Conservation (phyloP, 441 rosid genomes). For the Euphorbia celastroides region DNA sequence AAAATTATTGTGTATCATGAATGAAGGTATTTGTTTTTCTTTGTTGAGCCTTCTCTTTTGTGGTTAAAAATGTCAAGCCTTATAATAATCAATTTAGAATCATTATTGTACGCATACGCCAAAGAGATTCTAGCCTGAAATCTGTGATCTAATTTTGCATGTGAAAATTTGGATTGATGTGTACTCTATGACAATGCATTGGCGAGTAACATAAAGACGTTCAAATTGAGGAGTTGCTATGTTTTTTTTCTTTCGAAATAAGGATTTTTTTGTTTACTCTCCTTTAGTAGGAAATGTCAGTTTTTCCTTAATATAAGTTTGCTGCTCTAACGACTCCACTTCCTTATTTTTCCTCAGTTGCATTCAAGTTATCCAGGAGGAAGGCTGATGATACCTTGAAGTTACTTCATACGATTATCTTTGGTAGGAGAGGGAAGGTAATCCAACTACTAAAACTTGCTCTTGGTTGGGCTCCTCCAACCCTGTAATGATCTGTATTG, state of each 20-base stretch:
- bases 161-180: neutral
- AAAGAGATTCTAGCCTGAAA: neutral
- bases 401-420: constrained; percentile 69
- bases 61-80: neutral
- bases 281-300: neutral
- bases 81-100: neutral
- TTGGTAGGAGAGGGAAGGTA: constrained; percentile 92
- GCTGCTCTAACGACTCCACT: neutral
- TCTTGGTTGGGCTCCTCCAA: neutral
- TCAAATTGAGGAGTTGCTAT: neutral
- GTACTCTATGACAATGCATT: neutral
- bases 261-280: neutral
- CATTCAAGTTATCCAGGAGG: constrained; percentile 71
- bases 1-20: neutral
- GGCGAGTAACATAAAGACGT: neutral
- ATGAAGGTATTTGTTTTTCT: neutral
- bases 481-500: neutral
- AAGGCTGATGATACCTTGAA: constrained; percentile 77
- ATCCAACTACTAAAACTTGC: constrained; percentile 7
- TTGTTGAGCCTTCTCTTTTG: neutral
- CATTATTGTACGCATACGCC: neutral
- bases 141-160: neutral
- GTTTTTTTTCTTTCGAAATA: neutral
- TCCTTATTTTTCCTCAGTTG: constrained; percentile 48
- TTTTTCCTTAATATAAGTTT: neutral